These are phyloP conservation scores for Penstemon newberryi DNA, from an alignment of 257 asterid species.

Conservation along the genomic window DNA sequence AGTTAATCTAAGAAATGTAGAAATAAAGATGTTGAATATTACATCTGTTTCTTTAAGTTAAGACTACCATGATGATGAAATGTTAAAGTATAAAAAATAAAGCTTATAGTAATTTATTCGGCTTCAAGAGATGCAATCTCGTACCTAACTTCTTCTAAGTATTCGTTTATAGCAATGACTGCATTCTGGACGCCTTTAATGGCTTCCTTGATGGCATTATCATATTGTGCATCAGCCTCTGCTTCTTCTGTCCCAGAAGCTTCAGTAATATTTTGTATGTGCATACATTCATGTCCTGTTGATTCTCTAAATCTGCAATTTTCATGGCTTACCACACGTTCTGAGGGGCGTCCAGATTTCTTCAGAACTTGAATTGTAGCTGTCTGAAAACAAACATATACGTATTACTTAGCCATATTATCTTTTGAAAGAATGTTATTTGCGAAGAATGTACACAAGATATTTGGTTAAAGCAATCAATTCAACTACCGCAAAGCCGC, in stretches of 20 bases:
- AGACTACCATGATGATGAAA: too few relatives aligned
- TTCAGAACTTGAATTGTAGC: conserved; percentile 87
- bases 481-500: too few relatives aligned
- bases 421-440: too few relatives aligned
- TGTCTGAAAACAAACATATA: conserved; percentile 50
- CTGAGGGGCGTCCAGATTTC: conserved; percentile 93
- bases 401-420: too few relatives aligned
- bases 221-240: conserved; percentile 87
- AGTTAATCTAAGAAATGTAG: too few relatives aligned
- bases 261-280: conserved; percentile 89
- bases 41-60: too few relatives aligned
- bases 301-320: conserved; percentile 67
- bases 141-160: conserved; percentile 91
- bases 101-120: conserved; percentile 32
- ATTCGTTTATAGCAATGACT: conserved; percentile 69
- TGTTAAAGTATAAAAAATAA: too few relatives aligned
- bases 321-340: conserved; percentile 85
- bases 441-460: too few relatives aligned
- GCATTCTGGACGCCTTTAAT: conserved; percentile 82
- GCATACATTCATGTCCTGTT: conserved; percentile 72
- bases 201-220: conserved; percentile 82
- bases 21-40: too few relatives aligned
- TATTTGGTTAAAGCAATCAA: too few relatives aligned
- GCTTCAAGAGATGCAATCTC: conserved; percentile 82
- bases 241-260: conserved; percentile 98